phyloP scores from a whole-genome alignment of 2,329 filamentous ascomycete species.

The Xylaria sp. region DNA sequence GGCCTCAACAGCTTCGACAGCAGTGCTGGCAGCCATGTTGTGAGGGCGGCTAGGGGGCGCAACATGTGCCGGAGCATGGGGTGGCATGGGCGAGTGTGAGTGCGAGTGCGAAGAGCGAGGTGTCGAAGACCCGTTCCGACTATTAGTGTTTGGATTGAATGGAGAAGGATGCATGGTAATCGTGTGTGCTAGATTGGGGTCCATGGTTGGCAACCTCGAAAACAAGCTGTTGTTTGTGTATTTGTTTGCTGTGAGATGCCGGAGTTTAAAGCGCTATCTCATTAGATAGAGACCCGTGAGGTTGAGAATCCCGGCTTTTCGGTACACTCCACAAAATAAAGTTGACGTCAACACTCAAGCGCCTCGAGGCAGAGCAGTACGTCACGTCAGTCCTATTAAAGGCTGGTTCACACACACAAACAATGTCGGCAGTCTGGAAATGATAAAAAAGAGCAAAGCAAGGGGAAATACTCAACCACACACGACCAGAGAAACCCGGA shows the following conservation, averaged over 20 bases:
- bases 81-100: slow-evolving; percentile 7
- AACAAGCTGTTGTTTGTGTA: not conserved
- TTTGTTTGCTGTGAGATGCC: not conserved
- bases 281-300: not conserved
- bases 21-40: slow-evolving; percentile 58
- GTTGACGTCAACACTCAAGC: not conserved
- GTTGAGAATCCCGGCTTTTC: slow-evolving; percentile 3
- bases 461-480: not conserved
- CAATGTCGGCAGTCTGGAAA: not conserved
- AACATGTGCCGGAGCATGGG: slow-evolving; percentile 28
- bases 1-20: slow-evolving; percentile 55
- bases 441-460: not conserved
- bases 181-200: slow-evolving; percentile 55
- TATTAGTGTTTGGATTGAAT: slow-evolving; percentile 47
- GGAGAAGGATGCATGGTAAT: slow-evolving; percentile 59
- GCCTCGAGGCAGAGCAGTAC: not conserved
- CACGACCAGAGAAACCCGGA: not conserved
- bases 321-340: slow-evolving; percentile 8
- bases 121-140: slow-evolving; percentile 25
- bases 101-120: slow-evolving; percentile 42
- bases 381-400: not conserved
- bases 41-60: slow-evolving; percentile 26
- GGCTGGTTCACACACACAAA: not conserved
- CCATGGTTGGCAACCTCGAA: slow-evolving; percentile 50
- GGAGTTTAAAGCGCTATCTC: not conserved